Evolutionary conservation across 2,329 filamentous ascomycete genomes (phyloP), one percentile per base, ranked within the genome.

Genomic region (Akanthomyces muscarius): DNA sequence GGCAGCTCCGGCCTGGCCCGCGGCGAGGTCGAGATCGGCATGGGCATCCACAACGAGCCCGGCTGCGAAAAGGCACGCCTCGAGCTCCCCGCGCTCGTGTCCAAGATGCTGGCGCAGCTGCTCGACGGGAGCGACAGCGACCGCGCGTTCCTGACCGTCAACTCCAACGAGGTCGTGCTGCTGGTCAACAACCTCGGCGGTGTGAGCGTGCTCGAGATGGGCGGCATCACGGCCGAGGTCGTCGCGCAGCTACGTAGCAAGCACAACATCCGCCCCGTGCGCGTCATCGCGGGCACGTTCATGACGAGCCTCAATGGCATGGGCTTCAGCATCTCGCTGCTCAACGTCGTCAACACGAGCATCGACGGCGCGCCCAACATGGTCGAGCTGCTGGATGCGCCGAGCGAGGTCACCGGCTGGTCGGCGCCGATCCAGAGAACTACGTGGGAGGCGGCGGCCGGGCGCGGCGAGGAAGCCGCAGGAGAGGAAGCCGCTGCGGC

Each of bases 291-390:
- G 55, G 89, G 89, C 36, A 89, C 88, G 0, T 92, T 86, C 74
- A 92, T 92, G 89, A 92, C 89, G 5, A 91, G 88, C 66, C 77
- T 93, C 64, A 91, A 92, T 71, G 89, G 88, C 0, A 78, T 89
- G 6, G 90, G 89, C 5, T 92, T 92, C 76, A 91, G 88, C 72
- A 85, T 92, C 68, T 84, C 86, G 7, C 74, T 93, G 41, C 79
- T 92, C 33, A 90, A 88, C 70, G 80, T 89, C 13, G 81, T 83
- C 50, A 80, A 79, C 62, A 83, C 83, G 3, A 83, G 87, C 45
- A 84, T 87, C 45, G 33, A n/a, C 13, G 84, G 84, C 0, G 82
- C 82, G 1, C 58, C 57, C 23, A 81, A 84, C 63, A 85, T 92
- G 81, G 79, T 92, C 25, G 82, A 90, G 69, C 76, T 92, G 56